Base-by-base conservation (phyloP, 306 rosid genomes). In the Ormosia emarginata region DNA sequence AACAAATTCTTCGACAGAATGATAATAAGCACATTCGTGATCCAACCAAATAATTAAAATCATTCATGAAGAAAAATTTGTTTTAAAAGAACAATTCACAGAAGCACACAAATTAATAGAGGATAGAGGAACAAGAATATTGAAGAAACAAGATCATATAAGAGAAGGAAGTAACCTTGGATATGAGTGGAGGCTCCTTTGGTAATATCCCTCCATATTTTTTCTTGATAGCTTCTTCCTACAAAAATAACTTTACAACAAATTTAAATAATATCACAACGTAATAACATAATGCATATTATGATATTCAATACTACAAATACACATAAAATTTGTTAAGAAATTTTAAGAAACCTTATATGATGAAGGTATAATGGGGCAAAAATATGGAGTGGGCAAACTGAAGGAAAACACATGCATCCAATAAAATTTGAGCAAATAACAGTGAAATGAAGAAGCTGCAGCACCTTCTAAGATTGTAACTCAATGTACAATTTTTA, bases 21-120 rank as follows among this genome's bases (percentile, higher is more conserved):
- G 39, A 80, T 62, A 77, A 69, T 87, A 94, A 97, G 99, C 99
- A 15, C 99, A 97, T 83, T 95, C 99, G 71, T 95, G 99, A 82
- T 95, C 99, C 99, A 93, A 85, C 53, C 72, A 87, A 67, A 87
- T 84, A 49, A 30, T 67, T 15, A 32, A 34, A 72, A 40, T 77
- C 44, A 50, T 68, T 80, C 78, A 74, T 17, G 39, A 75, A 74
- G 70, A 56, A 75, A 63, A 62, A 58, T 71, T 73, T 63, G 67
- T 46, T 55, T 76, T 11, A 7, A 71, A 65, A 62, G 57, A 49
- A 40, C 17, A 65, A 55, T 69, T 75, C 39, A 44, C 74, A 53
- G 49, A 53, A 69, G 62, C 56, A 66, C 17, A 46, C 7, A 55
- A 50, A 84, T 40, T 33, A 74, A 32, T 2, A 4, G 47, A 72